Base-by-base conservation (phyloP, 805 yeast species). In the Priceomyces fermenticarens region DNA sequence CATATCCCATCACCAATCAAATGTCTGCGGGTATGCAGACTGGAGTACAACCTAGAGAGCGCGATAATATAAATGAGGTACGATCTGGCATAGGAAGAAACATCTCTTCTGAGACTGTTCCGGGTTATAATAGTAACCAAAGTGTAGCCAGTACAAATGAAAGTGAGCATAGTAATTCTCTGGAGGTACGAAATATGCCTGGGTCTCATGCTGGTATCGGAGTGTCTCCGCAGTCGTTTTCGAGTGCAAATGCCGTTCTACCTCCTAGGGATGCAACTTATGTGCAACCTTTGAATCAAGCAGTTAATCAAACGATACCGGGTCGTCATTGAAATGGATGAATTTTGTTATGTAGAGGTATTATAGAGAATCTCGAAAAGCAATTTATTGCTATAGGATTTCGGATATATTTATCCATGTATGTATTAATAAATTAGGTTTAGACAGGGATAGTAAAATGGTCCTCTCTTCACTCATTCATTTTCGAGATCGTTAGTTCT, bases 61-160 rank as follows among this genome's bases (percentile, higher is more conserved):
- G 27, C 14, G 30, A 17, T n/a, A 34, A 28, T 23, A 12, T 16
- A 7, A 34, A 35, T n/a, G 37, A 36, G 15, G 28, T 37, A 10
- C 14, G 20, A 32, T 42, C 43, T 15, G 15, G 43, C 8, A 33
- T 42, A 15, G 35, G 26, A 12, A 44, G 41, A n/a, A 35, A 39
- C 12, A 12, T 39, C 6, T 44, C 48, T 11, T 23, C 48, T 14
- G 39, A 37, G n/a, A 25, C 42, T 35, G 27, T 35, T 17, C 17
- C 17, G 17, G 27, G 25, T 16, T 35, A 35, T 25, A 26, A 32
- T 9, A 32, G 23, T 13, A 32, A 32, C 17, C 14, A 26, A 10
- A 23, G 17, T 32, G 35, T 13, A 15, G 20, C 35, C 4, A 32
- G 27, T 16, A 16, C 35, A 11, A 32, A 15, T 17, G 35, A 32